Base-by-base conservation (phyloP, 345 rosid genomes). In the Aquilaria sinensis region DNA sequence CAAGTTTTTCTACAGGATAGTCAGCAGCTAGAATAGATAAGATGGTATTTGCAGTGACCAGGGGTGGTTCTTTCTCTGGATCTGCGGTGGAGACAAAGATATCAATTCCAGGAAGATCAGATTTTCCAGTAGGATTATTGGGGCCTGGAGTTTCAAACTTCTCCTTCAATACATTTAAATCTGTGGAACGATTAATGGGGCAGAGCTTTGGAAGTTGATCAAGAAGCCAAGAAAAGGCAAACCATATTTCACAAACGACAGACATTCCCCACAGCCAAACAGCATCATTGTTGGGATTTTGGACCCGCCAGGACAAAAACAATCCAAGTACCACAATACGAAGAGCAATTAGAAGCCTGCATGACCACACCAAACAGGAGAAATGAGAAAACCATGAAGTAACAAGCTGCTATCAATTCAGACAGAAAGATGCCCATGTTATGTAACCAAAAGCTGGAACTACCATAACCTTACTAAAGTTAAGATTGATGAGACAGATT, bases 201-300 rank as follows among this genome's bases (percentile, higher is more conserved):
- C 89, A 84, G 51, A 92, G 86, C 85, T 92, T 92, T 12, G 98
- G 98, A 43, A 92, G 96, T 67, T 92, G 98, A 66, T 92, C 98
- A 67, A 92, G 97, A 74, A 92, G 93, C 98, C 98, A 92, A 29
- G 98, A 89, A 62, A 92, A 83, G 56, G 98, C 98, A 60, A 92
- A 92, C 98, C 98, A 92, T 45, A 92, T 67, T 73, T 92, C 98
- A 62, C 98, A 92, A 52, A 92, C 96, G 56, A 92, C 93, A 64
- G 98, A 92, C 98, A 92, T 89, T 50, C 96, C 97, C 98, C 98
- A 92, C 13, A 92, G 76, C 98, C 98, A 92, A 57, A 89, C 41
- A 16, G 98, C 98, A 65, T 89, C 92, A 0, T 56, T 64, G 68
- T 92, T 92, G 34, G 73, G 82, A 75, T 92, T 70, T 10, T 51